phyloP scores from a whole-genome alignment of 148 eudicot species.

The Drosera capensis region DNA sequence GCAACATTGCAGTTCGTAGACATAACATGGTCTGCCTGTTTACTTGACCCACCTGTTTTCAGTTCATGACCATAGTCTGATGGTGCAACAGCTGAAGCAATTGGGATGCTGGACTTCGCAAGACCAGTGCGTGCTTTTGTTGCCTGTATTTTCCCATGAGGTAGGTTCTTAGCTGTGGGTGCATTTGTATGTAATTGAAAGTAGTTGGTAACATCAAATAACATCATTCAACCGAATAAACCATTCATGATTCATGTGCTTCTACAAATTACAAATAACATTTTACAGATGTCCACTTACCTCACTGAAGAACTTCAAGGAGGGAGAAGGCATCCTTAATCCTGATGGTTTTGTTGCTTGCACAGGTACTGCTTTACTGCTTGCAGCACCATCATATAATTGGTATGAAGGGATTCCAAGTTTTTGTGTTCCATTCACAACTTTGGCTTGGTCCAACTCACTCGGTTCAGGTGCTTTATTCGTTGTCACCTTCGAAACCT shows the following conservation, averaged over 20 bases:
- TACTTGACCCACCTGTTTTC: conserved; percentile 8
- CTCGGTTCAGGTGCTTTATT: conserved; percentile 10
- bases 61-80: conserved; percentile 12
- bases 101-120: conserved; percentile 15
- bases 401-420: conserved; percentile 11
- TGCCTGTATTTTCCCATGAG: conserved; percentile 12
- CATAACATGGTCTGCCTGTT: conserved; percentile 4
- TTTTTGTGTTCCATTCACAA: conserved; percentile 13
- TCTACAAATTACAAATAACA: neutral
- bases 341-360: conserved; percentile 60
- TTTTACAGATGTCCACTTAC: conserved; percentile 15
- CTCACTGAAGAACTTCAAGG: conserved; percentile 77
- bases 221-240: conserved; percentile 1
- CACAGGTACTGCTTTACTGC: conserved; percentile 9
- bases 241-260: neutral
- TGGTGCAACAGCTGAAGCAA: conserved; percentile 9
- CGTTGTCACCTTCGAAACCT: conserved; percentile 16
- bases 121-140: no score
- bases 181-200: conserved; percentile 17
- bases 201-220: conserved; percentile 1
- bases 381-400: conserved; percentile 8
- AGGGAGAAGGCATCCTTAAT: conserved; percentile 90
- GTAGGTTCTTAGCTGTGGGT: conserved; percentile 13
- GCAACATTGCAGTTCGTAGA: conserved; percentile 6
- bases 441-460: conserved; percentile 12